Base-by-base conservation (phyloP, 495 filamentous ascomycete species). In the Tuber melanosporum region DNA sequence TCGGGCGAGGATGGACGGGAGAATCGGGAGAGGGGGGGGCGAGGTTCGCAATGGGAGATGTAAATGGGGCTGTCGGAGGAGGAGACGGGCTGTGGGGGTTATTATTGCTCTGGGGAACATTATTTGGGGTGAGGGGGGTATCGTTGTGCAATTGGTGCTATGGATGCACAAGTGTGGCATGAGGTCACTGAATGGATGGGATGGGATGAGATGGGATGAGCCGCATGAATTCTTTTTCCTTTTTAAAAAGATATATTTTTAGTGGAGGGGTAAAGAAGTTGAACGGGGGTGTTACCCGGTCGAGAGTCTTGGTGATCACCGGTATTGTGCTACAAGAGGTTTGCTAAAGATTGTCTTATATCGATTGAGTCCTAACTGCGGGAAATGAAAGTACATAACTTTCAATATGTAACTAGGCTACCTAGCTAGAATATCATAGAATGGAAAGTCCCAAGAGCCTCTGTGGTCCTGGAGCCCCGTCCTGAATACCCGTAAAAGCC, bases 1-100 rank as follows among this genome's bases (percentile, higher is more conserved):
- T 76, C 92, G 88, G n/a, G 26, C 1, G n/a, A 32, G 57, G 26
- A 7, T 66, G 26, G 57, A 32, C 10, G 57, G 26, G 10, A 66
- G 57, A 1, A 66, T 66, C 12, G n/a, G 57, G 12, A 20, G 26
- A 32, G 57, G 14, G n/a, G 26, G 14, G 26, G 57, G 12, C 10
- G 12, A 17, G 57, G 26, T 66, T 32, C 26, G 57, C n/a, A n/a
- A 12, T 66, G 57, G 57, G 57, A 66, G 12, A 66, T 32, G 26
- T 66, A 12, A 66, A 32, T 66, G 57, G 57, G 26, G 12, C 57
- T 10, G 57, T 26, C n/a, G 57, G n/a, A 66, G 57, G 32, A 66
- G 57, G 32, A 66, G 57, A n/a, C 26, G 57, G 26, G n/a, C 6
- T 66, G 26, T 66, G 57, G 57, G 26, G 49, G 20, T 57, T 57